Percentiles rank a stretch among this genome's conserved stretches.
These are phyloP conservation scores for Penicillium fimorum DNA, from an alignment of 495 filamentous ascomycete species.

Conservation along the genomic window DNA sequence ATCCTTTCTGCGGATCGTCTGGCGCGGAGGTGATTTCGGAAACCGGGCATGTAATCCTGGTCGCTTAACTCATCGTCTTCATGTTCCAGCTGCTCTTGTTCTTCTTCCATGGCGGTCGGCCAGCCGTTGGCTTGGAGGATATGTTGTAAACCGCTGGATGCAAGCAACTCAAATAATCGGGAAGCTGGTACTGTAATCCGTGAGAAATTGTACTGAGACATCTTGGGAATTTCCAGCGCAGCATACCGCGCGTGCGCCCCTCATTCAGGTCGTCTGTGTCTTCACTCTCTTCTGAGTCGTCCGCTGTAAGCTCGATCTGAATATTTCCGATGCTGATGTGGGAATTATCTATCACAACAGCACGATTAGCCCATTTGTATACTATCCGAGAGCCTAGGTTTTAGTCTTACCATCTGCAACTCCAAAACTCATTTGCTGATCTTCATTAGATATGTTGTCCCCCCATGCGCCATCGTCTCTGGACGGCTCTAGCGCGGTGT, in stretches of 20 bases:
- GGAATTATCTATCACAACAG: conserved; percentile 22
- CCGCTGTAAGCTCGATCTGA: conserved; percentile 49
- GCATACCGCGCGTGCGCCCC: conserved; percentile 18
- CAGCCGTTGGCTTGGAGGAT: conserved; percentile 39
- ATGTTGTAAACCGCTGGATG: conserved; percentile 36
- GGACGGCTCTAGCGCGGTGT: conserved; percentile 18
- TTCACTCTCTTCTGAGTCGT: conserved; percentile 40
- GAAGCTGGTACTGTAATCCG: conserved; percentile 27
- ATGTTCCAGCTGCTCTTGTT: conserved; percentile 8
- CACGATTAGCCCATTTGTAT: conserved; percentile 23
- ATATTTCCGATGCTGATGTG: conserved; percentile 41
- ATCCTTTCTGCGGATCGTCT: conserved; percentile 33
- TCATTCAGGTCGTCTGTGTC: conserved; percentile 33
- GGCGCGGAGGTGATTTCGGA: conserved; percentile 23
- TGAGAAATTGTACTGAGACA: conserved; percentile 8
- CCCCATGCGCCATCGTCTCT: conserved; percentile 20
- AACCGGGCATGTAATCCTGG: conserved; percentile 19
- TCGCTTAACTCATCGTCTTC: conserved; percentile 29
- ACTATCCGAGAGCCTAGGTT: conserved; percentile 28
- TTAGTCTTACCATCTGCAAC: conserved; percentile 38
- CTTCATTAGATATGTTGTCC: conserved; percentile 39
- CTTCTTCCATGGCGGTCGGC: conserved; percentile 20
- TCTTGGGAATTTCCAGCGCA: neutral
- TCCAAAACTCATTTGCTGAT: conserved; percentile 50
- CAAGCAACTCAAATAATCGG: conserved; percentile 38